Base-by-base conservation (phyloP, 1,284 basidiomycete genomes). In the Crepidotus sp. region DNA sequence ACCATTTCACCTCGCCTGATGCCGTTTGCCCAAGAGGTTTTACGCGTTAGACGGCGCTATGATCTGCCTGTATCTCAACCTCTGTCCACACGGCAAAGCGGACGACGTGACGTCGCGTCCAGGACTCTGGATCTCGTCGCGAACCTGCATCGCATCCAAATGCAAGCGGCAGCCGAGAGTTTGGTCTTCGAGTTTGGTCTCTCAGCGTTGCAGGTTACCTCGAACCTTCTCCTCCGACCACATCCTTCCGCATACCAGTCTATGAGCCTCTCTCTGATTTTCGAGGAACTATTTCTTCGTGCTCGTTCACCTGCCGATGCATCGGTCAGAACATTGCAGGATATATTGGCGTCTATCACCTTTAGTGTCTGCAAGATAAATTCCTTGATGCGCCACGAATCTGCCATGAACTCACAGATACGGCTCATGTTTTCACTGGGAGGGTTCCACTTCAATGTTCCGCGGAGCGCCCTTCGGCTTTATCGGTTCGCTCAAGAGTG, bases 401-500 rank as follows among this genome's bases (percentile, higher is more conserved):
- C 56, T 4, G 50, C 59, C 11, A 57, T 63, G 6, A 67, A 59
- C 39, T 56, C 58, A 5, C 67, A 64, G 9, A 43, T 68, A n/a
- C 72, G 73, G 13, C 53, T 73, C 11, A 61, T 71, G 2, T 63
- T 74, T 30, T 61, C 64, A 3, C 52, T 80, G 3, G 64, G 65
- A 14, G 65, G 63, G 17, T 54, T 80, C 17, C 66, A 70, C 29
- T 56, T 84, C 19, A 73, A 69, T 44, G 76, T 90, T 15, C 87
- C 88, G 3, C 77, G 86, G 9, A 91, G 88, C 54, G 83, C 81
- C 22, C 68, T 89, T 33, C 77, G 80, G 15, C 65, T 89, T 4
- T 86, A 87, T 57, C 73, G 71, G 32, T 89, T 88, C 54, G 59
- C 80, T 21, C 79, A 87, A 53, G 81, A 86, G 54, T 91, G 88